Conservation (phyloP, 257 asterid genomes). For the Solanum verrucosum region DNA sequence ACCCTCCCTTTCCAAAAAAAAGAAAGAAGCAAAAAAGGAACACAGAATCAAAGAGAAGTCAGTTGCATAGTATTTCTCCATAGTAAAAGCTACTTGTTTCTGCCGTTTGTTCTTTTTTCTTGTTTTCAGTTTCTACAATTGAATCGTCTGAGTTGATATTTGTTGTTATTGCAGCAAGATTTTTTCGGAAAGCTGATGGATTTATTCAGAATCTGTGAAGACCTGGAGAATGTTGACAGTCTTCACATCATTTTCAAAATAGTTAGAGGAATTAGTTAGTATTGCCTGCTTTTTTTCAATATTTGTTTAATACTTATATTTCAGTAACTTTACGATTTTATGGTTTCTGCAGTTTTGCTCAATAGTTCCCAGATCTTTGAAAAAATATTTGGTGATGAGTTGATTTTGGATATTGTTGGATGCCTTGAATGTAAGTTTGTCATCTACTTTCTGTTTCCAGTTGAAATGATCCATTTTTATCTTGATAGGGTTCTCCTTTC, state of each 20-base stretch:
- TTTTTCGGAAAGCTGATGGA: slow-evolving; percentile 79
- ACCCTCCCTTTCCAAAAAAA: background rate
- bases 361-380: slow-evolving; percentile 82
- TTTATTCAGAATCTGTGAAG: slow-evolving; percentile 71
- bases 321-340: background rate
- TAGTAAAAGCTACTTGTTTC: background rate
- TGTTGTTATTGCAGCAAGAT: slow-evolving; percentile 53
- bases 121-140: background rate
- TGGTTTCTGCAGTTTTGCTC: slow-evolving; percentile 63
- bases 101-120: background rate
- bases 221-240: slow-evolving; percentile 68
- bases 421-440: slow-evolving; percentile 80
- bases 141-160: background rate
- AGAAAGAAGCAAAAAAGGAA: background rate
- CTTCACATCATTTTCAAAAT: slow-evolving; percentile 81
- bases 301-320: background rate
- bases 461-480: background rate
- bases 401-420: slow-evolving; percentile 83
- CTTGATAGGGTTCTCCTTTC: background rate
- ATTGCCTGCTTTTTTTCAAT: background rate
- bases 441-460: background rate
- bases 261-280: slow-evolving; percentile 82
- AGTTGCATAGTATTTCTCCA: background rate
- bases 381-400: slow-evolving; percentile 81
- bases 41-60: background rate